Base-by-base conservation (phyloP, 306 rosid species). In the Calophaca sinica region DNA sequence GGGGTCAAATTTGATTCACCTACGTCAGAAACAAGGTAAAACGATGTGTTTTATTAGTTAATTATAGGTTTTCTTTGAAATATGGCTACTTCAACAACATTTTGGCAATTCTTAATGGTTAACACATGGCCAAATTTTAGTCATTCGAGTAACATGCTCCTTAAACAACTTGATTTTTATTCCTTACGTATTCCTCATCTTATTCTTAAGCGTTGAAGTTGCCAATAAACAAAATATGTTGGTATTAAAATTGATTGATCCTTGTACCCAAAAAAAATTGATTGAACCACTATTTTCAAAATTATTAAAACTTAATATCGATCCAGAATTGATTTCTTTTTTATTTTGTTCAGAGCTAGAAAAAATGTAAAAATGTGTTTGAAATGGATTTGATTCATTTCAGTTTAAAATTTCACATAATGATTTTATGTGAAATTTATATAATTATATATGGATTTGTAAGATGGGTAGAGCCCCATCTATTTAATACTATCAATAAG, bases 1-100 rank as follows among this genome's bases (percentile, higher is more conserved):
- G 14, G 55, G 82, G 84, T 85, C 91, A 78, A 86, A 76, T 78
- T 62, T 73, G 36, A 70, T 81, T 78, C 92, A 73, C 79, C 58
- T 50, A 86, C 84, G 84, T 55, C 11, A 65, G 2, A 12, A 12
- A 54, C 9, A 72, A 55, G 41, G 52, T 66, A 51, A 77, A 70
- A 13, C 29, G 0, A 46, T 63, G 29, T 79, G 29, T 42, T 52
- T 63, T 14, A 51, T 64, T 46, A 10, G 3, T 61, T 33, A 39
- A 54, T 68, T 7, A 58, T 38, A 28, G 29, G 26, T 61, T 64
- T 60, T 42, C 62, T 66, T 26, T 8, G 13, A 35, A 53, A 20
- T 68, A 41, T 70, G 35, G 26, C 5, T 51, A 51, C 55, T 33
- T 39, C 42, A 29, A 33, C 70, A 49, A 72, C 72, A 83, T 72